Percentiles rank a stretch among this genome's conserved stretches.
Evolutionary conservation across 139 green algal species (phyloP).

Genomic region (Zygnema circumcarinatum): DNA sequence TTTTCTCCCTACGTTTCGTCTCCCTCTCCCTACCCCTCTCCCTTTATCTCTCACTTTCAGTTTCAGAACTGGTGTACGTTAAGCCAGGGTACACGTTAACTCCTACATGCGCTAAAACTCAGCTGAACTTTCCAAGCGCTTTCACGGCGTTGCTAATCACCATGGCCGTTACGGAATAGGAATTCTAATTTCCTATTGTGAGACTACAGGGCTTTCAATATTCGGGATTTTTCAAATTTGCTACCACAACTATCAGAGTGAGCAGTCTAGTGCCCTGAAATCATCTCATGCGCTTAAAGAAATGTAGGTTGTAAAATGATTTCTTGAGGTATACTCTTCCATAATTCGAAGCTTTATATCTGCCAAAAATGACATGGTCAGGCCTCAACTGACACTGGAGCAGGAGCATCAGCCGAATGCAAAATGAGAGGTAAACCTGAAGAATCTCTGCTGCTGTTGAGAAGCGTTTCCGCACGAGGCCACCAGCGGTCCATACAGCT

Average conservation of each 20-base stretch:
- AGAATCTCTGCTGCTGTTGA: neutral
- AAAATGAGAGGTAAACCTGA: neutral
- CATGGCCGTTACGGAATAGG: too few relatives aligned
- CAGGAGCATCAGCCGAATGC: neutral
- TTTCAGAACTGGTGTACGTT: too few relatives aligned
- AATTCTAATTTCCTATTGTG: too few relatives aligned
- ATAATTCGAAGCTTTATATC: neutral
- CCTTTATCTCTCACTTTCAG: too few relatives aligned
- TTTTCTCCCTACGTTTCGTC: too few relatives aligned
- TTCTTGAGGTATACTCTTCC: neutral
- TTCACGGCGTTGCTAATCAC: too few relatives aligned
- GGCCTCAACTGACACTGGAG: neutral
- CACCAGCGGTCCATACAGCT: neutral
- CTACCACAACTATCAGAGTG: neutral
- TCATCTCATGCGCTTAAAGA: neutral
- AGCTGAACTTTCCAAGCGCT: too few relatives aligned
- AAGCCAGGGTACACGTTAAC: too few relatives aligned
- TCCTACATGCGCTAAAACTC: too few relatives aligned
- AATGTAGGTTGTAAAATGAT: neutral
- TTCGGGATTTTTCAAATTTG: too few relatives aligned
- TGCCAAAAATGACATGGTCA: neutral
- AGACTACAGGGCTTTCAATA: too few relatives aligned
- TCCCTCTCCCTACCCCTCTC: too few relatives aligned
- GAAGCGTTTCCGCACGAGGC: neutral
- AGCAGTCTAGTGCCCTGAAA: neutral